Evolutionary conservation across 352 stramenopile species (phyloP).

Genomic region (Phytophthora sp.): DNA sequence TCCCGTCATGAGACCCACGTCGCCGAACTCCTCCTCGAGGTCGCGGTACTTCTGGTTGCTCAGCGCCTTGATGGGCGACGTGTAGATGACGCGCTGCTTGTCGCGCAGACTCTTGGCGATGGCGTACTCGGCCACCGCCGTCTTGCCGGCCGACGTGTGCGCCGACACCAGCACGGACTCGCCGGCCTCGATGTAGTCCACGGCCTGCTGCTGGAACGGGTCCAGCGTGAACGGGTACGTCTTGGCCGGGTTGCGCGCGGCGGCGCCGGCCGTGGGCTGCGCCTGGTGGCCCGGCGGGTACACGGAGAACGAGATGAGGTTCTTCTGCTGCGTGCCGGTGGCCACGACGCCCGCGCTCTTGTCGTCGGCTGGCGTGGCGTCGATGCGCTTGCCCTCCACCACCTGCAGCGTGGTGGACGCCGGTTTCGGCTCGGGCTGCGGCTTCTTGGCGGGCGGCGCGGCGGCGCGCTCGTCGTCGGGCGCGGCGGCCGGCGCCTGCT

Average conservation of each 20-base stretch:
- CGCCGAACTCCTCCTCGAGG: slow-evolving; percentile 92
- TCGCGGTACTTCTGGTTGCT: slow-evolving; percentile 99
- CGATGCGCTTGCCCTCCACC: slow-evolving; percentile 77
- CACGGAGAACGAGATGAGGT: slow-evolving; percentile 95
- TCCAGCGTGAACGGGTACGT: slow-evolving; percentile 98
- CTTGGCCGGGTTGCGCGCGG: slow-evolving; percentile 92
- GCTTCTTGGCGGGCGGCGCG: slow-evolving; percentile 63
- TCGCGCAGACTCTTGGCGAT: slow-evolving; percentile 97
- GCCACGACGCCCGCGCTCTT: slow-evolving; percentile 60
- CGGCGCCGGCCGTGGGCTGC: slow-evolving; percentile 51
- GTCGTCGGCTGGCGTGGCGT: slow-evolving; percentile 56
- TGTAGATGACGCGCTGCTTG: slow-evolving; percentile 98
- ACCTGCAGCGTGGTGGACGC: slow-evolving; percentile 62
- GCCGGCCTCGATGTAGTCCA: slow-evolving; percentile 96
- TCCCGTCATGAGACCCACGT: slow-evolving; percentile 99
- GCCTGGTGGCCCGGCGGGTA: slow-evolving; percentile 79
- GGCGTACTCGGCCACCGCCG: slow-evolving; percentile 97
- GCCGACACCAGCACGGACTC: slow-evolving; percentile 99
- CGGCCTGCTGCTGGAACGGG: slow-evolving; percentile 97
- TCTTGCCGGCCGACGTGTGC: slow-evolving; percentile 98
- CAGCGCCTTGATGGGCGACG: slow-evolving; percentile 99
- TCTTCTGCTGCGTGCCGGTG: slow-evolving; percentile 96
- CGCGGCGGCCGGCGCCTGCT: slow-evolving; percentile 30
- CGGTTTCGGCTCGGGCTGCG: slow-evolving; percentile 3
- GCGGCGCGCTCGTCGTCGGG: slow-evolving; percentile 37